Evolutionary conservation across 345 rosid species (phyloP), one percentile per base, ranked within the genome.

Genomic region (Mallotus nudiflorus): DNA sequence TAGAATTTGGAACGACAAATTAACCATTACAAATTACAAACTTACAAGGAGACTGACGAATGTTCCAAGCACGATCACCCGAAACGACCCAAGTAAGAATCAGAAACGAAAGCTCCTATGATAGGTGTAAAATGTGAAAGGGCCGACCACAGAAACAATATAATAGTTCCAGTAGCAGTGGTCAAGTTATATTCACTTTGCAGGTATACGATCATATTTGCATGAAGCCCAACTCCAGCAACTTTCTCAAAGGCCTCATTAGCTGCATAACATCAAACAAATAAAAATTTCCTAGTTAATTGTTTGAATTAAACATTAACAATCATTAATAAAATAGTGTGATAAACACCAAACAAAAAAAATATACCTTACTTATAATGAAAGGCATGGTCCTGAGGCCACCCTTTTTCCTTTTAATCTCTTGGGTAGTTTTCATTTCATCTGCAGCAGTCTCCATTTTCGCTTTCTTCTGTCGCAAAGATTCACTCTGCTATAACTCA

Each of bases 171-270:
- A 0, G 68, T 20, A 2, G 84, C 82, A 44, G 3, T 69, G 8
- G 71, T 71, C 54, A 84, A 65, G 72, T 80, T 85, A 66, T 84
- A 87, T 14, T 81, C 61, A 16, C 13, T 42, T 12, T 25, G 75
- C 56, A 82, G 69, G 74, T 86, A 81, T 2, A 81, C 24, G 22
- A 81, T 77, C 88, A 87, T 82, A 73, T 81, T 87, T 35, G 86
- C 80, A 0, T 55, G 80, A 52, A 84, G 83, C 44, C 91, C 91
- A 8, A 65, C 24, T 0, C 73, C 68, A 16, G 85, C 88, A 37
- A 83, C 84, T 77, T 79, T 87, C 74, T 84, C 88, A 67, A 83
- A 83, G 29, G 82, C 25, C 75, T 87, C 88, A 58, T 84, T 87
- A 64, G 85, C 88, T 87, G 85, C 82, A 74, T 12, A 9, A 51